Conservation (phyloP, 805 yeast species). For the Spathaspora passalidarum region DNA sequence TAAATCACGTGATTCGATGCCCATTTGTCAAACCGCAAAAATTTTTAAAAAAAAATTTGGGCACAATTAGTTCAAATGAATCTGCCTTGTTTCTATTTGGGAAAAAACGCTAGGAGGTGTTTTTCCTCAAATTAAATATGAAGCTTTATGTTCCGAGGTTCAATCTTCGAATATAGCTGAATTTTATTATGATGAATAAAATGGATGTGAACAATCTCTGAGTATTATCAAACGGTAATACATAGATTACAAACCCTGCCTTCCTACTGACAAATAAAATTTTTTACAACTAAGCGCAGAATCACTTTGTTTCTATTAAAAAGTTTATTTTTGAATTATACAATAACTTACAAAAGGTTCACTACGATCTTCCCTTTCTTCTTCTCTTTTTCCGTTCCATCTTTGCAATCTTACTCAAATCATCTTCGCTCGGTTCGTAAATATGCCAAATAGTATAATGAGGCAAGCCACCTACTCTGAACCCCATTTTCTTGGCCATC, state of each 20-base stretch:
- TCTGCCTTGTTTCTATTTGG: neutral
- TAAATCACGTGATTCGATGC: neutral
- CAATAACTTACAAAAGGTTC: too few relatives aligned
- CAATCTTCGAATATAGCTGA: slow-evolving; percentile 17
- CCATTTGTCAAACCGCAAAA: neutral
- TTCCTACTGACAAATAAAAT: slow-evolving; percentile 40
- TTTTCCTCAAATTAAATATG: neutral
- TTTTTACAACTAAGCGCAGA: too few relatives aligned
- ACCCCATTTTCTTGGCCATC: slow-evolving; percentile 76
- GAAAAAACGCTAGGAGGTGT: slow-evolving; percentile 1
- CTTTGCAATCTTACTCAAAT: slow-evolving; percentile 63
- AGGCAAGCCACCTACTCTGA: slow-evolving; percentile 81
- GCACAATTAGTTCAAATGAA: neutral
- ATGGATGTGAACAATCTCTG: slow-evolving; percentile 53
- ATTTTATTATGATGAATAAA: slow-evolving; percentile 35
- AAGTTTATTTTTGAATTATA: too few relatives aligned
- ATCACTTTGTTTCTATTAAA: too few relatives aligned
- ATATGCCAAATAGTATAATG: slow-evolving; percentile 91
- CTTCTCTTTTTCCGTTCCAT: slow-evolving; percentile 67
- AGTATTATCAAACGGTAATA: slow-evolving; percentile 36
- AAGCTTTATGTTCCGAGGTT: slow-evolving; percentile 12
- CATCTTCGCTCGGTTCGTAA: slow-evolving; percentile 86
- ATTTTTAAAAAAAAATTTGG: neutral
- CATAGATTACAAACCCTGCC: slow-evolving; percentile 49
- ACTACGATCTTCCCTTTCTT: slow-evolving; percentile 9